phyloP scores from a whole-genome alignment of 139 green algal species.

The Desmodesmus armatus region DNA sequence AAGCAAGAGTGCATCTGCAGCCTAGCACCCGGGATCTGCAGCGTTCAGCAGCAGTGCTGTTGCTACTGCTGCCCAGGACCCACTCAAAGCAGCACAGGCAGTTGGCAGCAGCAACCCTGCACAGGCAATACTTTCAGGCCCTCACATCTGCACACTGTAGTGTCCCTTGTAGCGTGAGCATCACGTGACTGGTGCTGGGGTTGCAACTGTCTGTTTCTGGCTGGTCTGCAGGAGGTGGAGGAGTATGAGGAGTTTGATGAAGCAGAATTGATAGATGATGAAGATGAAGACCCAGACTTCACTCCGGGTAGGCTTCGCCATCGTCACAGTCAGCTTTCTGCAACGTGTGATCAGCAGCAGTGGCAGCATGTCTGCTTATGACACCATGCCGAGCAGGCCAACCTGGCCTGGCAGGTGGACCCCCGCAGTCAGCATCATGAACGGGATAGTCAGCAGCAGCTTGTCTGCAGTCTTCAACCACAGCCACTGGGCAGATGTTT shows the following conservation, averaged over 20 bases:
- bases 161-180: neutral
- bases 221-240: slow-evolving; percentile 9
- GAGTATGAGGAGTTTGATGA: slow-evolving; percentile 42
- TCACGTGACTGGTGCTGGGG: neutral
- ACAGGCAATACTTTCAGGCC: neutral
- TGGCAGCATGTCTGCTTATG: neutral
- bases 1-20: too few relatives aligned
- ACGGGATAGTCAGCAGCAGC: neutral
- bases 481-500: too few relatives aligned
- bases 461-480: neutral
- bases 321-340: too few relatives aligned
- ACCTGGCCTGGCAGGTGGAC: too few relatives aligned
- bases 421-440: too few relatives aligned
- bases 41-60: too few relatives aligned
- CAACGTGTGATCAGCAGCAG: neutral
- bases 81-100: neutral
- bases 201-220: neutral
- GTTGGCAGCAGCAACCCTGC: neutral
- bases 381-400: too few relatives aligned
- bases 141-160: neutral
- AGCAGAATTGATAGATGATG: slow-evolving; percentile 22
- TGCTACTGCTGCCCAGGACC: neutral
- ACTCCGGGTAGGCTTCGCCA: neutral
- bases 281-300: slow-evolving; percentile 26
- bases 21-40: too few relatives aligned